phyloP scores from a whole-genome alignment of 768 basidiomycete species.

The Mycena albidolilacea region DNA sequence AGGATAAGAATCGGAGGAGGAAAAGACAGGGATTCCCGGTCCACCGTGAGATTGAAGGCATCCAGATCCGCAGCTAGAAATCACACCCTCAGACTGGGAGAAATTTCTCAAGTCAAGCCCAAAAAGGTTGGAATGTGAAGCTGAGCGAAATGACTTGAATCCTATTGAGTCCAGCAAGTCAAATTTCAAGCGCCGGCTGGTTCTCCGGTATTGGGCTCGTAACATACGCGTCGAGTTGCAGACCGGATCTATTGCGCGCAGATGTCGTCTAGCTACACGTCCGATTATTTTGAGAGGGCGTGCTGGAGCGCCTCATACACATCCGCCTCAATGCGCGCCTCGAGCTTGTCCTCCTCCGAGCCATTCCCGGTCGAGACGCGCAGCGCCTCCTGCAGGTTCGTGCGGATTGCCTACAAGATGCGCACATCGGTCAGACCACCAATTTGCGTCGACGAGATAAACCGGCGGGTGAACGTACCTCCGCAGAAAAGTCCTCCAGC shows the following conservation, averaged over 20 bases:
- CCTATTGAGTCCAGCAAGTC: too few species aligned
- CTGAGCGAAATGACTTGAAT: too few species aligned
- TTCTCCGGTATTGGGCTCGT: not conserved
- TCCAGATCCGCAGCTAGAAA: too few species aligned
- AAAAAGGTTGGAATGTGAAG: too few species aligned
- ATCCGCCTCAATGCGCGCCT: slow-evolving; percentile 94
- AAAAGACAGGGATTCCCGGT: too few species aligned
- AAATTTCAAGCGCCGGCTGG: too few species aligned
- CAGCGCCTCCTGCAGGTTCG: slow-evolving; percentile 91
- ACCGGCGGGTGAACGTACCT: slow-evolving; percentile 65
- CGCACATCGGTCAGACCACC: not conserved
- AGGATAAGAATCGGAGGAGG: too few species aligned
- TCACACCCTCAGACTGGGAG: too few species aligned
- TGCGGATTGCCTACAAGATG: slow-evolving; percentile 82
- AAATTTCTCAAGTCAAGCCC: too few species aligned
- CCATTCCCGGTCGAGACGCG: slow-evolving; percentile 86
- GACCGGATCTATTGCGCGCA: slow-evolving; percentile 19
- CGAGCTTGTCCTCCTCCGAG: slow-evolving; percentile 93
- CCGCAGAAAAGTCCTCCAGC: slow-evolving; percentile 89
- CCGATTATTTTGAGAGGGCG: slow-evolving; percentile 69
- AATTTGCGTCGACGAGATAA: not conserved
- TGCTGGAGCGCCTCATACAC: slow-evolving; percentile 97
- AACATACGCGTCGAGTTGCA: not conserved
- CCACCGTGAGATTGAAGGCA: too few species aligned
- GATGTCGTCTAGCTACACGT: slow-evolving; percentile 8